These are phyloP conservation scores for Biscutella laevigata DNA, from an alignment of 441 rosid species.

Conservation along the genomic window DNA sequence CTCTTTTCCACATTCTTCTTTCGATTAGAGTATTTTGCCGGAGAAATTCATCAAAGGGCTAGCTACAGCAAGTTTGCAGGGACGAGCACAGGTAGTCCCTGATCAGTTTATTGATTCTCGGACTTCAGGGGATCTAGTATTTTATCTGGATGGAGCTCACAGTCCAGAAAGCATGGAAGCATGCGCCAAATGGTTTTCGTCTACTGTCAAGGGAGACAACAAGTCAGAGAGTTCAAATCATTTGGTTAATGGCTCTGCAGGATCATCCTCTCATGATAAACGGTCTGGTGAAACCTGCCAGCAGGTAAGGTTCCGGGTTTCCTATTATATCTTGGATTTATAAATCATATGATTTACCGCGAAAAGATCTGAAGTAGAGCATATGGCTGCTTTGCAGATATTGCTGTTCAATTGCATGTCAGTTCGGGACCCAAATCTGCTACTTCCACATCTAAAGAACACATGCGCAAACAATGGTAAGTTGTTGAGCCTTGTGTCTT, in stretches of 20 bases:
- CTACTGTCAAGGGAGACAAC: conserved; percentile 15
- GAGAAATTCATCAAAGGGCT: conserved; percentile 79
- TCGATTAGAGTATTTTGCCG: conserved; percentile 55
- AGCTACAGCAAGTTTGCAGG: conserved; percentile 73
- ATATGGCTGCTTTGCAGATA: conserved; percentile 22
- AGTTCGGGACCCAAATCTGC: conserved; percentile 69
- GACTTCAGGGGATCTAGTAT: conserved; percentile 51
- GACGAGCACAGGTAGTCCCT: conserved; percentile 81
- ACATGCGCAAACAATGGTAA: conserved; percentile 64
- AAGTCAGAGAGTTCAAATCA: conserved; percentile 5
- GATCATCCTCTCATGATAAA: conserved; percentile 12
- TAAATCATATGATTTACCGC: not conserved
- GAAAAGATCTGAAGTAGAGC: conserved; percentile 4
- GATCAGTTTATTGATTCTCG: conserved; percentile 40
- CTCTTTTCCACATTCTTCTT: conserved; percentile 3
- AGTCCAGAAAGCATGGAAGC: conserved; percentile 94
- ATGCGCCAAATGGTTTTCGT: conserved; percentile 47
- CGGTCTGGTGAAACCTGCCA: conserved; percentile 11
- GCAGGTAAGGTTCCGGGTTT: conserved; percentile 17
- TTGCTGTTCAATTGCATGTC: conserved; percentile 39
- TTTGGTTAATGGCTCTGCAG: conserved; percentile 22
- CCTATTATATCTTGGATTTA: not conserved
- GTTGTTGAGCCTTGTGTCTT: conserved; percentile 6
- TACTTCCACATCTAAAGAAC: conserved; percentile 52
- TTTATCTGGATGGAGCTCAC: conserved; percentile 95